Conservation (phyloP, 768 basidiomycete genomes). For the Tephrocybe rancida region DNA sequence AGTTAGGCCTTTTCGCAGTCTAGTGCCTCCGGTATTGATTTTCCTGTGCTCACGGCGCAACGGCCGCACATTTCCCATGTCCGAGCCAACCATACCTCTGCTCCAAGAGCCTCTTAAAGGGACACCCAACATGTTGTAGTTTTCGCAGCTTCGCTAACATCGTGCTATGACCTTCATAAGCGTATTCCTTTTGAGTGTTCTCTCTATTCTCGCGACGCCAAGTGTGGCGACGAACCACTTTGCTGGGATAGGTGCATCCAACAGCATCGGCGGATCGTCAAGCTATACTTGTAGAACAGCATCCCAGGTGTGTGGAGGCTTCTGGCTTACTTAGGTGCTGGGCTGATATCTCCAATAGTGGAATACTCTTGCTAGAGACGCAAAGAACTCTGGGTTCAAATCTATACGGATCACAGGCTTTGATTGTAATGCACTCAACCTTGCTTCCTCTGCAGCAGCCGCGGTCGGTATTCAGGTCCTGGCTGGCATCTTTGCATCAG, state of each 20-base stretch:
- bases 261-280: constrained; percentile 28
- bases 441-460: constrained; percentile 36
- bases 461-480: constrained; percentile 30
- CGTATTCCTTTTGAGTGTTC: too few relatives aligned
- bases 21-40: too few relatives aligned
- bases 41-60: too few relatives aligned
- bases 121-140: too few relatives aligned
- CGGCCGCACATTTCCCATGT: too few relatives aligned
- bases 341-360: constrained; percentile 24
- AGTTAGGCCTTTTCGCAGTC: too few relatives aligned
- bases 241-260: constrained; percentile 33
- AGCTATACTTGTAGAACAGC: constrained; percentile 37
- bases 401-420: constrained; percentile 38
- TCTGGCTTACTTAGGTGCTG: background rate
- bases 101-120: too few relatives aligned
- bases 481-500: constrained; percentile 35
- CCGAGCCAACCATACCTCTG: too few relatives aligned
- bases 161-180: too few relatives aligned
- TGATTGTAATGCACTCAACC: constrained; percentile 37
- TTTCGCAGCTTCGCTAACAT: too few relatives aligned
- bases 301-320: constrained; percentile 24
- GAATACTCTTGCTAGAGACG: constrained; percentile 32
- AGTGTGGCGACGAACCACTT: too few relatives aligned
- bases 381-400: constrained; percentile 32
- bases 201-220: too few relatives aligned